Percentiles rank a stretch among this genome's conserved stretches.
phyloP scores from a whole-genome alignment of 129 eudicot species.

The Heracleum sosnowskyi region DNA sequence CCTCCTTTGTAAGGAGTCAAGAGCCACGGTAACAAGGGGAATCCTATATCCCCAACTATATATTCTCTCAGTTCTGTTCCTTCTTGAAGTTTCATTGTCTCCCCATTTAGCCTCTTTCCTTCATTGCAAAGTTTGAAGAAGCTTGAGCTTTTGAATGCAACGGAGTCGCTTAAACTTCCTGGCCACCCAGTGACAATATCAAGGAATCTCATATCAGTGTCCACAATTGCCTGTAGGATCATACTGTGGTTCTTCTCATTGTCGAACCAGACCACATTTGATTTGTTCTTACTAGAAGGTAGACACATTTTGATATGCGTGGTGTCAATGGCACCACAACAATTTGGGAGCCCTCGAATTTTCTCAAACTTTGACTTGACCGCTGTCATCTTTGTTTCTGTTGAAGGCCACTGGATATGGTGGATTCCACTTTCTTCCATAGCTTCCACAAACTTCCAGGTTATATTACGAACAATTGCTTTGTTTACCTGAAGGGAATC shows the following conservation, averaged over 20 bases:
- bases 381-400: slow-evolving; percentile 28
- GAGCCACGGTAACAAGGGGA: slow-evolving; percentile 52
- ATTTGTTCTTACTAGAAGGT: slow-evolving; percentile 22
- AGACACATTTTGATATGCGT: slow-evolving; percentile 46
- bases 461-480: slow-evolving; percentile 49
- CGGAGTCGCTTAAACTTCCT: slow-evolving; percentile 41
- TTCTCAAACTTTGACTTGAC: slow-evolving; percentile 45
- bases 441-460: slow-evolving; percentile 57
- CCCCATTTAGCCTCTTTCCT: slow-evolving; percentile 41
- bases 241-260: slow-evolving; percentile 36
- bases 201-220: slow-evolving; percentile 46
- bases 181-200: slow-evolving; percentile 54
- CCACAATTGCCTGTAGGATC: slow-evolving; percentile 51
- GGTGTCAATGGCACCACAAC: slow-evolving; percentile 63
- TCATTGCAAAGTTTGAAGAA: slow-evolving; percentile 31
- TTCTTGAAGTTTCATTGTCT: slow-evolving; percentile 16
- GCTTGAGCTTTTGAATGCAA: slow-evolving; percentile 28
- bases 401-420: slow-evolving; percentile 58
- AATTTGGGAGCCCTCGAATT: slow-evolving; percentile 56
- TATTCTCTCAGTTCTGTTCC: slow-evolving; percentile 46
- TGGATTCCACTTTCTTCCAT: slow-evolving; percentile 27
- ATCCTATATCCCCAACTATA: slow-evolving; percentile 40
- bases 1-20: slow-evolving; percentile 38
- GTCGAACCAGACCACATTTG: slow-evolving; percentile 37
- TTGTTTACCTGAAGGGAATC: slow-evolving; percentile 38